These are phyloP conservation scores for Hypoxylon sp. DNA, from an alignment of 2,329 filamentous ascomycete species.

Conservation along the genomic window DNA sequence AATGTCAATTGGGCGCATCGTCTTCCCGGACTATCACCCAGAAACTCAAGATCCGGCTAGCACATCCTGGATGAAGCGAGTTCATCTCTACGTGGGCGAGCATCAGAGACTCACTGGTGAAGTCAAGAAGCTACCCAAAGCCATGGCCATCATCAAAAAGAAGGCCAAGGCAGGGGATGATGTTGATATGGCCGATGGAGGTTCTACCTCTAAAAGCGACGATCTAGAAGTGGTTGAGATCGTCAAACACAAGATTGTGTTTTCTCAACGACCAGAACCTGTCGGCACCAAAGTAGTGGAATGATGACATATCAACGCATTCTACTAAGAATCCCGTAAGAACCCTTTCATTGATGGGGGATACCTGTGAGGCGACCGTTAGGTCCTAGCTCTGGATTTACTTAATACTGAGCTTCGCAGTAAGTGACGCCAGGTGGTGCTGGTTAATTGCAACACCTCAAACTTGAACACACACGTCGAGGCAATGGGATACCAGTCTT, in stretches of 20 bases:
- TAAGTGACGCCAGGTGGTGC: too few species aligned
- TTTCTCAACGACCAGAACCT: conserved; percentile 85
- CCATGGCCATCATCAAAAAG: conserved; percentile 79
- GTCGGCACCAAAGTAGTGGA: conserved; percentile 71
- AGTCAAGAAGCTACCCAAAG: conserved; percentile 82
- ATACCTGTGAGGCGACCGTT: too few species aligned
- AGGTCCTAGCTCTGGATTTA: too few species aligned
- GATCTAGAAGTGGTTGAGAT: conserved; percentile 87
- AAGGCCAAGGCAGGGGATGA: conserved; percentile 50
- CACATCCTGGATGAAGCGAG: conserved; percentile 86
- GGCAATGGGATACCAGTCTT: too few species aligned
- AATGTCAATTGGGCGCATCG: conserved; percentile 73
- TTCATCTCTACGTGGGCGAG: conserved; percentile 86
- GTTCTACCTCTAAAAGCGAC: conserved; percentile 47
- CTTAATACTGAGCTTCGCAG: too few species aligned
- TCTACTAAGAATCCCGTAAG: too few species aligned
- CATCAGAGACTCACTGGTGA: conserved; percentile 91
- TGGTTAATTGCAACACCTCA: too few species aligned
- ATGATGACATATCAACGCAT: conserved; percentile 30
- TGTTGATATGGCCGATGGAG: conserved; percentile 57
- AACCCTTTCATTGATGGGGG: too few species aligned
- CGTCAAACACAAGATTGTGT: conserved; percentile 85
- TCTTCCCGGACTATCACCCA: conserved; percentile 78
- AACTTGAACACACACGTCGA: too few species aligned
- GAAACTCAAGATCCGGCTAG: conserved; percentile 57